Base-by-base conservation (phyloP, 441 rosid species). In the Breynia disticha region DNA sequence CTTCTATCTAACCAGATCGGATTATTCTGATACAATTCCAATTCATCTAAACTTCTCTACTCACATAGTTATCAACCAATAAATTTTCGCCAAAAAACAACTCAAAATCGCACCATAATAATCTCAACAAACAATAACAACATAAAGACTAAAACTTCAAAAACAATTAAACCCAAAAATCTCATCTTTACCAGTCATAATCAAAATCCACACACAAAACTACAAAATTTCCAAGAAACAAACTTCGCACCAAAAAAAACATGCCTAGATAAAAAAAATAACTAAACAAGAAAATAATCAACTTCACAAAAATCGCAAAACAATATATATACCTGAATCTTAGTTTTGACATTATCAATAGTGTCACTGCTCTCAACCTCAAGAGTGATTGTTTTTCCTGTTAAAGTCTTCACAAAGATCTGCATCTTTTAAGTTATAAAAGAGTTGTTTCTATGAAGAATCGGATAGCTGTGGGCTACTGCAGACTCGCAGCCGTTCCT, bases 321-420 rank as follows among this genome's bases (percentile, higher is more conserved):
- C n/a, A n/a, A n/a, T n/a, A 22, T 1, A 7, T 13, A 11, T 14
- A 61, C 97, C 87, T 82, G 94, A 66, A 90, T 84, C 80, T 87
- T 86, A 54, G 95, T 76, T 64, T 90, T 90, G 57, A 90, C 84
- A 69, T 84, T 82, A 68, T 87, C 97, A 66, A 84, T 79, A 56
- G 96, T 87, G 70, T 87, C 97, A 63, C 91, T 81, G 66, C 86
- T 78, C 75, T 90, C 95, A 14, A 90, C 90, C 79, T 84, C 95
- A 48, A 89, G 70, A 38, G 72, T 62, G 48, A 67, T 67, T 56
- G 97, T 86, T 75, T 83, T 88, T 6, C 97, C 97, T 0, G 88
- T 89, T 1, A 86, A 76, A 18, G 95, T 86, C 66, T 83, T 89
- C 64, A 84, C 94, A 69, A 89, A 89, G 16, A 89, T 84, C 88